Evolutionary conservation across 2,329 filamentous ascomycete genomes (phyloP).

Genomic region (Drechslera avenae): DNA sequence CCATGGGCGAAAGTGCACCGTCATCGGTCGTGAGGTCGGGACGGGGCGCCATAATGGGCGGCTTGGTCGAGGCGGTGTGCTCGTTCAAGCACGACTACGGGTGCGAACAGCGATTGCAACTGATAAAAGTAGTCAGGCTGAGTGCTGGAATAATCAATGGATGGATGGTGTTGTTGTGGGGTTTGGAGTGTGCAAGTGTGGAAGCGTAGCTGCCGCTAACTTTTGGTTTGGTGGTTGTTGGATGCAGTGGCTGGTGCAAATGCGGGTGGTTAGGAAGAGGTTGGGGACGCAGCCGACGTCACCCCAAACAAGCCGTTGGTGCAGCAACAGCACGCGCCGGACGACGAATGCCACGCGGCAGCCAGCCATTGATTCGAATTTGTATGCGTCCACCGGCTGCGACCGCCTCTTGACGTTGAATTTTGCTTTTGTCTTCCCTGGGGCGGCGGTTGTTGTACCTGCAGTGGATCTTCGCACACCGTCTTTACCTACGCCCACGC

Average conservation of each 20-base stretch:
- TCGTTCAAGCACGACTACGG: constrained; percentile 8
- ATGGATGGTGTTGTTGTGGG: constrained; percentile 14
- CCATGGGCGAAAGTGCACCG: constrained; percentile 38
- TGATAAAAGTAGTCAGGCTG: constrained; percentile 22
- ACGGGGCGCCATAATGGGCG: constrained; percentile 39
- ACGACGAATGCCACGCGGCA: constrained; percentile 8
- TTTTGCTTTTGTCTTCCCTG: too few relatives aligned
- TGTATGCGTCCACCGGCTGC: background rate
- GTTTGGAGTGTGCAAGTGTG: constrained; percentile 6
- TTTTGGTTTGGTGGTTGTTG: constrained; percentile 19
- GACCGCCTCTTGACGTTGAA: background rate
- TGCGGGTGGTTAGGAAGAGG: constrained; percentile 22
- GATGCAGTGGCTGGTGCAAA: constrained; percentile 14
- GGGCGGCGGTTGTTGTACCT: too few relatives aligned
- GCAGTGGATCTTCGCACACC: too few relatives aligned
- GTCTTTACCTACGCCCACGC: too few relatives aligned
- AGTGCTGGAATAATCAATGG: constrained; percentile 11
- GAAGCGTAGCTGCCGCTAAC: constrained; percentile 15
- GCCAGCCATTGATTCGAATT: constrained; percentile 4
- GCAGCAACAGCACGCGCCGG: constrained; percentile 19
- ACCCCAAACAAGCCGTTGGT: constrained; percentile 27
- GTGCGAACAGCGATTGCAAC: constrained; percentile 21
- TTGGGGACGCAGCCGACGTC: constrained; percentile 19
- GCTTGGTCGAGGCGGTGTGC: constrained; percentile 13
- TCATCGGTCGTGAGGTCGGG: constrained; percentile 31